Percentiles rank a stretch among this genome's conserved stretches.
These are phyloP conservation scores for Yarrowia sp. DNA, from an alignment of 805 yeast species.

Conservation along the genomic window DNA sequence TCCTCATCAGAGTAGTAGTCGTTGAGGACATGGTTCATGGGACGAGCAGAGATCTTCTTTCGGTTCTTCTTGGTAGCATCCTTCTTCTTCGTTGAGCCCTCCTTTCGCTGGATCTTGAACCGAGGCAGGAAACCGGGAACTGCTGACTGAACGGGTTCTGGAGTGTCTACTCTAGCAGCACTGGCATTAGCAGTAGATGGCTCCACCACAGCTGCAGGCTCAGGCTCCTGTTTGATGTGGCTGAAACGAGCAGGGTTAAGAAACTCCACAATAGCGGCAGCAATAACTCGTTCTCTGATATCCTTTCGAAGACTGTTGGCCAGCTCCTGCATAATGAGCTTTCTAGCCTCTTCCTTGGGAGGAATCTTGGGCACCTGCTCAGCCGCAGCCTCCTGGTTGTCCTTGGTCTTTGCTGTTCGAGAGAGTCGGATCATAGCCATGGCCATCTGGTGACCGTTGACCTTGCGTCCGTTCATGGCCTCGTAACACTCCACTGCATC, in stretches of 20 bases:
- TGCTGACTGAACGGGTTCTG: constrained; percentile 3
- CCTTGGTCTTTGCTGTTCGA: constrained; percentile 2
- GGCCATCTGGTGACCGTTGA: constrained; percentile 57
- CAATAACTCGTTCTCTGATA: constrained; percentile 73
- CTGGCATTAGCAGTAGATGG: constrained; percentile 4
- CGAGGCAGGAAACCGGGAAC: constrained; percentile 20
- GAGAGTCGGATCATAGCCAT: constrained; percentile 57
- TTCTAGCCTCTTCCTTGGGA: constrained; percentile 65
- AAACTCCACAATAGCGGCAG: constrained; percentile 68
- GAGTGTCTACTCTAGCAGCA: constrained; percentile 36
- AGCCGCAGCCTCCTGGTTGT: constrained; percentile 3
- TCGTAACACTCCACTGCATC: constrained; percentile 68
- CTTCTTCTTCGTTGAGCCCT: constrained; percentile 36
- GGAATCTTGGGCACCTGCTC: constrained; percentile 4
- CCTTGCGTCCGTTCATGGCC: constrained; percentile 63
- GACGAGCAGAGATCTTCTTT: constrained; percentile 43
- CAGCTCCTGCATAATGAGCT: constrained; percentile 67
- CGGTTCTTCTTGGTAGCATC: constrained; percentile 38
- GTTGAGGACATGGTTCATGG: constrained; percentile 48
- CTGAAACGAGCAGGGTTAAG: constrained; percentile 56
- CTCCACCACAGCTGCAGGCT: background rate
- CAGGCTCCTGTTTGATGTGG: constrained; percentile 21
- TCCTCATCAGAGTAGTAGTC: constrained; percentile 45
- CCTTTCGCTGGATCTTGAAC: constrained; percentile 44
- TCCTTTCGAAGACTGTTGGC: constrained; percentile 70